Base-by-base conservation (phyloP, 2,329 filamentous ascomycete species). In the Exophiala viscosa region DNA sequence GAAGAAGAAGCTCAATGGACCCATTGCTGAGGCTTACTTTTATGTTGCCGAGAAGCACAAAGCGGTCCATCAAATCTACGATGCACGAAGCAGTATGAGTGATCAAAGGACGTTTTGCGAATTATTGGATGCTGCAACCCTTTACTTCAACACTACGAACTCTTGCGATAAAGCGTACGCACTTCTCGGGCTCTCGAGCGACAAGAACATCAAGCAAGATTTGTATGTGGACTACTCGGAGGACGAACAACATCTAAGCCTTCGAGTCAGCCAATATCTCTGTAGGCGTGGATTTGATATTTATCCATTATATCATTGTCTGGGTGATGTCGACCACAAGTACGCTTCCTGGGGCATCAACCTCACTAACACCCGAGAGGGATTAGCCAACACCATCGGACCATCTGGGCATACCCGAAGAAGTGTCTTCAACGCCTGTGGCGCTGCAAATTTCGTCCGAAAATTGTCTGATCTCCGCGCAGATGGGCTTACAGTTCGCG, bases 91-190 rank as follows among this genome's bases (percentile, higher is more conserved):
- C 10, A 3, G 17, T 13, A 10, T 9, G 10, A 15, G 45, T n/a
- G 17, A 20, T 17, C 10, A n/a, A 5, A 20, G 23, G 13, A 43
- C 34, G 8, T 43, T 54, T 33, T 55, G 53, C 47, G 44, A 52
- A 9, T 39, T 48, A 28, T 41, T 54, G 15, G 17, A 18, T 35
- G 52, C 32, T 1, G 9, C 49, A 13, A 56, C 43, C 10, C 14
- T 32, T 9, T 23, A 38, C 3, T 55, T 52, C 48, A 45, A 52
- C 10, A 51, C 55, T 9, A 55, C 43, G 3, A 36, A 58, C 13
- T 5, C 8, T 20, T 13, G 55, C 20, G 55, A 58, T 40, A 51
- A 49, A 28, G 55, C 28, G 2, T 58, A 58, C 18, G 55, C 55
- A 2, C 43, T 58, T 31, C 35, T 55, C 5, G 51, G 46, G 3